Evolutionary conservation across 331 rosid genomes (phyloP).

Genomic region (Malus hybrid): DNA sequence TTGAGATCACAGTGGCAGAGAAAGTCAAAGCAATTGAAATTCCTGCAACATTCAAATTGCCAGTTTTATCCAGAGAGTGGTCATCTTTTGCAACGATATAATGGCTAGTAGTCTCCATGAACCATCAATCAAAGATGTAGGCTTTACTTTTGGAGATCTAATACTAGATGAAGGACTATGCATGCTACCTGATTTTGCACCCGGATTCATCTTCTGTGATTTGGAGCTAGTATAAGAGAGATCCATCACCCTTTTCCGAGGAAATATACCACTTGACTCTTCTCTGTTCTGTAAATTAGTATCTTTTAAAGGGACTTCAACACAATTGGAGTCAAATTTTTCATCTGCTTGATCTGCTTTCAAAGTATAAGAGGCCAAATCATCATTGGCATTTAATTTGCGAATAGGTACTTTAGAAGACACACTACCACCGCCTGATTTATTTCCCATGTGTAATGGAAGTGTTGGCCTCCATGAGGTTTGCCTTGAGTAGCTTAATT

Average conservation of each 20-base stretch:
- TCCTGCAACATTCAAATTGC: constrained; percentile 12
- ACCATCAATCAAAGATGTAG: constrained; percentile 21
- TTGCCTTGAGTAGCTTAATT: constrained; percentile 32
- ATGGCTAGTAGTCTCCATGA: constrained; percentile 21
- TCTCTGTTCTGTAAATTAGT: constrained; percentile 19
- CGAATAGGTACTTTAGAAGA: constrained; percentile 15
- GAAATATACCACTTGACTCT: constrained; percentile 30
- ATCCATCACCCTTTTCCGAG: constrained; percentile 36
- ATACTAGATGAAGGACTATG: constrained; percentile 21
- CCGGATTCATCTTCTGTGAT: constrained; percentile 26
- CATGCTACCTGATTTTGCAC: constrained; percentile 21
- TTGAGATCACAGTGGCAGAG: constrained; percentile 13
- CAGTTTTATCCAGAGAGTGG: background rate
- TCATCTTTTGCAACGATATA: constrained; percentile 15
- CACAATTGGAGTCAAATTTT: constrained; percentile 23
- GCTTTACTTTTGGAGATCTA: constrained; percentile 18
- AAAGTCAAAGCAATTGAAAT: constrained; percentile 14
- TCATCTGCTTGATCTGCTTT: constrained; percentile 21
- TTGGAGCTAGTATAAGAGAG: constrained; percentile 31
- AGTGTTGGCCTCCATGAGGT: constrained; percentile 31
- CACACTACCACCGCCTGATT: constrained; percentile 22
- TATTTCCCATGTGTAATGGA: constrained; percentile 34
- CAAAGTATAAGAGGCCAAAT: constrained; percentile 19
- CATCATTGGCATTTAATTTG: constrained; percentile 23
- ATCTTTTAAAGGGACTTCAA: constrained; percentile 25